phyloP scores from a whole-genome alignment of 108 stramenopile genomes.

The Discostella stelligeroides region DNA sequence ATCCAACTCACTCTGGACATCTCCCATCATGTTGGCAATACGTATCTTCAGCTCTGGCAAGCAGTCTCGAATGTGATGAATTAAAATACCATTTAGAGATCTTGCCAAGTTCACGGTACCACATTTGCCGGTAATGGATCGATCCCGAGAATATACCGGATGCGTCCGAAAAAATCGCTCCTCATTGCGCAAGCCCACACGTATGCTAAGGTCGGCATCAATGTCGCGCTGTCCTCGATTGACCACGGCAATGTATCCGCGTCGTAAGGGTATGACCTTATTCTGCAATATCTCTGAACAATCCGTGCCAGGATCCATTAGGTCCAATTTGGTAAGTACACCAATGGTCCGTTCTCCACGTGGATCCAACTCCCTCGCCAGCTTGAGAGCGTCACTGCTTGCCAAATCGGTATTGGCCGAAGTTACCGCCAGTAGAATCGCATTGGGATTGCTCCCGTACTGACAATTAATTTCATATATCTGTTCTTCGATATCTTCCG shows the following conservation, averaged over 20 bases:
- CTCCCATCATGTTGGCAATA: constrained; percentile 86
- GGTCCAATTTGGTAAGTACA: constrained; percentile 97
- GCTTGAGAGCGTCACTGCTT: constrained; percentile 95
- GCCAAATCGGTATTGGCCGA: constrained; percentile 97
- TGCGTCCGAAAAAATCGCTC: constrained; percentile 90
- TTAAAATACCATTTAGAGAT: constrained; percentile 90
- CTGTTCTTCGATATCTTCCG: constrained; percentile 95
- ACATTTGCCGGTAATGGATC: constrained; percentile 59
- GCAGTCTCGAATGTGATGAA: constrained; percentile 97
- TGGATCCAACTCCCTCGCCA: constrained; percentile 93
- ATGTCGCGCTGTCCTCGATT: constrained; percentile 97
- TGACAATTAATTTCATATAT: constrained; percentile 82
- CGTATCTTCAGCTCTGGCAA: constrained; percentile 95
- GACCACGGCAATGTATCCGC: constrained; percentile 96
- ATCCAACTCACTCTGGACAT: constrained; percentile 88
- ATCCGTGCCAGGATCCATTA: constrained; percentile 99
- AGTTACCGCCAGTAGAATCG: constrained; percentile 96
- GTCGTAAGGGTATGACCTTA: constrained; percentile 87
- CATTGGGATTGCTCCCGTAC: constrained; percentile 94
- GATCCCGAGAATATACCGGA: constrained; percentile 83
- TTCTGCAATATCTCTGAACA: constrained; percentile 90
- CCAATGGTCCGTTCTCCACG: constrained; percentile 95
- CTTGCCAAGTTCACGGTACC: constrained; percentile 83
- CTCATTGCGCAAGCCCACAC: constrained; percentile 90
- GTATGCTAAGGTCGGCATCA: constrained; percentile 84